Evolutionary conservation across 2,329 filamentous ascomycete genomes (phyloP), one percentile per base, ranked within the genome.

Genomic region (Ambrosiella cleistominuta): DNA sequence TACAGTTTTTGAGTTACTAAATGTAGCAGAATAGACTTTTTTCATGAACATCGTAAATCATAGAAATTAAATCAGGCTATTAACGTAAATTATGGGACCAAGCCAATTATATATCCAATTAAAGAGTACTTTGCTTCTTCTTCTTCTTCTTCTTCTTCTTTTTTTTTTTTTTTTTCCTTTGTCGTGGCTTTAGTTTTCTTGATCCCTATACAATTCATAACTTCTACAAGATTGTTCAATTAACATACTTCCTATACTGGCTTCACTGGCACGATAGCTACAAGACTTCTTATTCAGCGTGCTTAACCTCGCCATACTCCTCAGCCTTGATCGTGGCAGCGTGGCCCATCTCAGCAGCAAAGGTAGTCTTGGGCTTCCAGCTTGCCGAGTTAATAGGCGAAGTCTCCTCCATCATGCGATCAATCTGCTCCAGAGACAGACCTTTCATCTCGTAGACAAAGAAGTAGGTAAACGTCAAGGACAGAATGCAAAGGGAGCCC

Each of bases 351-450:
- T 79, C 70, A 54, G 69, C 68, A 56, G 83, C 82, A 64, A 85
- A 90, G 64, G 85, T 89, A 65, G 74, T 74, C 66, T 77, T 77
- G 49, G 86, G 85, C 70, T 76, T 79, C 86, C 88, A 93, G 72
- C 81, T 83, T 71, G 80, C 74, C 2, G 85, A 90, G 15, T 79
- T 88, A 63, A 85, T 81, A 42, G 88, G 85, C 17, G 80, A 88
- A 44, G 80, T 82, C 80, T 94, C 86, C 74, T 90, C 86, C 77
- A 93, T 81, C 87, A 94, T 91, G 76, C 81, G 82, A 74, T 88
- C 85, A 66, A 88, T 83, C 73, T 88, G 84, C 73, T 88, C 85
- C 49, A 88, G 81, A 56, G 83, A 83, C 52, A 88, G 76, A 59
- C 85, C 85, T 78, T 86, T 85, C 68, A 82, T 86, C 73, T 86